Conservation (phyloP, 257 asterid species). For the Solanum clarkiae region DNA sequence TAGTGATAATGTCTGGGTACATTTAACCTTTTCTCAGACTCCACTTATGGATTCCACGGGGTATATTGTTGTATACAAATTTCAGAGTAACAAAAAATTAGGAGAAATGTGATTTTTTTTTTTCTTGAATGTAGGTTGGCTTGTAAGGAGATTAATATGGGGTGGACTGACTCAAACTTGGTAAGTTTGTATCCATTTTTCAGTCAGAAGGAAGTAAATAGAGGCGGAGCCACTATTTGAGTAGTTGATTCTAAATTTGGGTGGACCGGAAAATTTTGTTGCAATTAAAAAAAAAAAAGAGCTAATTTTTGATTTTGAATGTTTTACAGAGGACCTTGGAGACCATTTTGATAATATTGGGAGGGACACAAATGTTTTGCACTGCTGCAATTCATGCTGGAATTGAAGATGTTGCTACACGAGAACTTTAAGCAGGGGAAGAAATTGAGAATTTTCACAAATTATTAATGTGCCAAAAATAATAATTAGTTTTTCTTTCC, state of each 20-base stretch:
- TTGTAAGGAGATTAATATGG: conserved; percentile 78
- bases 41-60: no score
- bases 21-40: no score
- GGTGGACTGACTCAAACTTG: conserved; percentile 60
- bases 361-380: conserved; percentile 68
- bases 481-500: neutral
- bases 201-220: neutral
- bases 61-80: no score
- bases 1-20: no score
- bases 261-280: neutral
- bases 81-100: neutral
- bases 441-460: neutral
- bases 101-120: neutral
- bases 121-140: conserved; percentile 50
- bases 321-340: conserved; percentile 63
- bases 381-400: conserved; percentile 59
- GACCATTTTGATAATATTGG: conserved; percentile 47
- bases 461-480: neutral
- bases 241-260: neutral
- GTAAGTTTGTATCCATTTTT: conserved; percentile 19
- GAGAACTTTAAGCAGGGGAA: neutral
- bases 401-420: conserved; percentile 8
- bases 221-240: neutral
- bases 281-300: no score
- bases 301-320: neutral